Evolutionary conservation across 164 flowering plant genomes (phyloP).

Genomic region (Kingdonia uniflora): DNA sequence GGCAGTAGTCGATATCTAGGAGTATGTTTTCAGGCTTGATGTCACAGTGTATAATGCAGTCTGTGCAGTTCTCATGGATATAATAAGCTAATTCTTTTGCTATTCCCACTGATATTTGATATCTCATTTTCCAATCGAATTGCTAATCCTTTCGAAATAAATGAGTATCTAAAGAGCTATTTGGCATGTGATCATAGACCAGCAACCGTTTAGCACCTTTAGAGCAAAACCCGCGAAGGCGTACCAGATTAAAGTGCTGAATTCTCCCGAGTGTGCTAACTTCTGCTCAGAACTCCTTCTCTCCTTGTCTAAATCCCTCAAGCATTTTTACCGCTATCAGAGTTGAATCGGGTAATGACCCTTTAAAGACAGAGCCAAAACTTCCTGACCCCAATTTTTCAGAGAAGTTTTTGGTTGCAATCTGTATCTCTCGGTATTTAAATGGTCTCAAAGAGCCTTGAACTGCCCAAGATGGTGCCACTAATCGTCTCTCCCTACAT

Average conservation of each 20-base stretch:
- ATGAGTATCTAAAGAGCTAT: conserved; percentile 32
- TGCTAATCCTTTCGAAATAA: conserved; percentile 16
- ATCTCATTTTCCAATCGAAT: conserved; percentile 26
- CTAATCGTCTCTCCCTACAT: conserved; percentile 8
- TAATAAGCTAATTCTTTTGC: conserved; percentile 30
- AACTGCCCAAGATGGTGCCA: conserved; percentile 9
- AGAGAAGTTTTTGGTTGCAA: conserved; percentile 39
- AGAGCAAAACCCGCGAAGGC: conserved; percentile 47
- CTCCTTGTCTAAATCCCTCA: conserved; percentile 40
- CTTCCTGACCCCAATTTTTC: conserved; percentile 48
- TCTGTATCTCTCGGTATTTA: conserved; percentile 29
- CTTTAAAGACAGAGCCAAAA: conserved; percentile 59
- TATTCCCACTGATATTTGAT: conserved; percentile 23
- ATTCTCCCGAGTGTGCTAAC: conserved; percentile 62
- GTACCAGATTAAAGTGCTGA: conserved; percentile 49
- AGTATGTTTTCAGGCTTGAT: conserved; percentile 34
- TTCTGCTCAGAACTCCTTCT: conserved; percentile 50
- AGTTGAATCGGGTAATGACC: conserved; percentile 28
- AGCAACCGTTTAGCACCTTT: conserved; percentile 32
- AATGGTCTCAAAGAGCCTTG: conserved; percentile 36
- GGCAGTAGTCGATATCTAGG: conserved; percentile 23
- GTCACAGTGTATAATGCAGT: conserved; percentile 33
- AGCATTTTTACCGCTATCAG: conserved; percentile 48
- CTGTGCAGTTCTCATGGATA: conserved; percentile 30
- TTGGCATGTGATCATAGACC: conserved; percentile 54